Conservation (phyloP, 2,329 filamentous ascomycete genomes). For the Cordyceps cicadae region DNA sequence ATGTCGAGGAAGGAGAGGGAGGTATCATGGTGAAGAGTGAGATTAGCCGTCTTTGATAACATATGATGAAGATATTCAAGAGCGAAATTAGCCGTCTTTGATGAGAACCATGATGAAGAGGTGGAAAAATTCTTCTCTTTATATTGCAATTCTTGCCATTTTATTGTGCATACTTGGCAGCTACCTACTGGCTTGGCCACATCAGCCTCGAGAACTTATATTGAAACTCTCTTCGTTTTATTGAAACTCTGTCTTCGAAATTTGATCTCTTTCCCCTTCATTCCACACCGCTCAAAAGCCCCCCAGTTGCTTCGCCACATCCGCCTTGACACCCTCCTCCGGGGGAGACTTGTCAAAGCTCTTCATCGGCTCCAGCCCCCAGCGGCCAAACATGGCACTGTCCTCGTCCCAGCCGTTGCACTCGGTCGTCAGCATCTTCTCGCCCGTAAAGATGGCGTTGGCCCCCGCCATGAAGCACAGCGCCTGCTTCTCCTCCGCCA, state of each 20-base stretch:
- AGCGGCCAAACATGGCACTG: slow-evolving; percentile 70
- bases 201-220: no score
- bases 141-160: neutral
- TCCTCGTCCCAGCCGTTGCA: slow-evolving; percentile 91
- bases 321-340: slow-evolving; percentile 8
- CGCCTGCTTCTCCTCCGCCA: slow-evolving; percentile 83
- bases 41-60: neutral
- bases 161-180: no score
- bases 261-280: no score
- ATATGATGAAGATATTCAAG: no score
- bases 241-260: no score
- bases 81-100: neutral
- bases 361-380: slow-evolving; percentile 74
- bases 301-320: slow-evolving; percentile 9
- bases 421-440: slow-evolving; percentile 91
- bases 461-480: slow-evolving; percentile 85
- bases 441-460: slow-evolving; percentile 90
- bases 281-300: neutral
- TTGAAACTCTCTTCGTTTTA: no score
- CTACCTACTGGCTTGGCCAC: no score
- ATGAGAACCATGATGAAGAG: neutral
- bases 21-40: neutral
- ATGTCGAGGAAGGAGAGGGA: neutral
- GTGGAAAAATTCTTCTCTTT: neutral
- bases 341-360: slow-evolving; percentile 32